These are phyloP conservation scores for Dianthus caryophyllus DNA, from an alignment of 148 eudicot species.

Conservation along the genomic window DNA sequence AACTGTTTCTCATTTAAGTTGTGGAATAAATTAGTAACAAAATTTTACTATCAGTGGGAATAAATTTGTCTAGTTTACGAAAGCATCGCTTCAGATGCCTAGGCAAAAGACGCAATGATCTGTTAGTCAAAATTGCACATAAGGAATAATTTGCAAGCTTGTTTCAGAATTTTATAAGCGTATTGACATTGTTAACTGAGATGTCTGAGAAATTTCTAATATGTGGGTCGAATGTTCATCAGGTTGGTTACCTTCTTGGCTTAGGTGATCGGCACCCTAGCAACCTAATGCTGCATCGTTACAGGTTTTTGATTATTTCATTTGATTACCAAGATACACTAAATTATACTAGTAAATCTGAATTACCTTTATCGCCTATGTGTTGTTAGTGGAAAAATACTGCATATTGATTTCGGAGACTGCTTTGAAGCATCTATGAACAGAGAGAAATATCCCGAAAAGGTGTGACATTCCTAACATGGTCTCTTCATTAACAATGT, in stretches of 20 bases:
- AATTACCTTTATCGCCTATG: conserved; percentile 6
- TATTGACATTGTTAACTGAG: background rate
- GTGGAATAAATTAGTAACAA: background rate
- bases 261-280: conserved; percentile 99
- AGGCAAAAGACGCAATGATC: too few relatives aligned
- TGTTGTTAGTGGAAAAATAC: conserved; percentile 77
- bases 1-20: background rate
- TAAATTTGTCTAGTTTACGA: too few relatives aligned
- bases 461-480: conserved; percentile 35
- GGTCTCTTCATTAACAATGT: conserved; percentile 4
- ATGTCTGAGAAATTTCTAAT: conserved; percentile 5
- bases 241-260: conserved; percentile 99
- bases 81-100: too few relatives aligned
- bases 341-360: background rate
- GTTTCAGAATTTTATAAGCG: background rate
- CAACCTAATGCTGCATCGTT: conserved; percentile 95
- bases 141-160: background rate
- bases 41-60: too few relatives aligned
- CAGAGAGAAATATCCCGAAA: conserved; percentile 96
- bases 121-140: too few relatives aligned
- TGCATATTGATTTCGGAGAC: conserved; percentile 99
- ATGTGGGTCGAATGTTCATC: conserved; percentile 21
- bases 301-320: conserved; percentile 56
- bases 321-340: background rate
- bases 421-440: conserved; percentile 99